Evolutionary conservation across 2,329 filamentous ascomycete genomes (phyloP), one percentile per base, ranked within the genome.

Genomic region (Ophiostoma fasciatum): DNA sequence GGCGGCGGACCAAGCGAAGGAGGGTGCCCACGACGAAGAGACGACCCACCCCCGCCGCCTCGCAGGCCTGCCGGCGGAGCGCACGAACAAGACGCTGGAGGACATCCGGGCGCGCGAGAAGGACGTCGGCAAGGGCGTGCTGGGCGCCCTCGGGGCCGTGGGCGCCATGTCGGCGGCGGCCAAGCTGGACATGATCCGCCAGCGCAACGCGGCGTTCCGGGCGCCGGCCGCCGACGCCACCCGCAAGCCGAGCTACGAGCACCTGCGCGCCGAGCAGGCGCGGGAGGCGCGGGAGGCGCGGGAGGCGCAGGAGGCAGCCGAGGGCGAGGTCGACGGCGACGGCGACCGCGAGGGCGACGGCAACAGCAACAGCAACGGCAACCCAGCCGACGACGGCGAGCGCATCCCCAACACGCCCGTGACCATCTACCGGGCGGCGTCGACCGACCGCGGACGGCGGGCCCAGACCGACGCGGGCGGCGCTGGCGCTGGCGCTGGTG

Each of bases 141-240:
- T n/a, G n/a, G n/a, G n/a, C n/a, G 23, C 23, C 11, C 23, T 12
- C 11, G 45, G 64, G 19, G 64, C 68, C 5, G 63, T 52, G 37
- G 57, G 62, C 35, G 60, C 61, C 2, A 49, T 68, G 13, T 62
- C 68, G n/a, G 58, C 59, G 7, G 58, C 59, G 7, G 61, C 63
- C 36, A 58, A 60, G 22, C 51, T 74, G 3, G 66, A 64, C 23
- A 68, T 71, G 48, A 70, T 71, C 37, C 58, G 62, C 27, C 63
- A 68, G 36, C 57, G 52, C 38, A 69, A 72, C 46, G 59, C 61
- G 4, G 53, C 54, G 29, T 48, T 50, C 12, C 51, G 53, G 42
- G 58, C 60, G 7, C 22, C 26, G n/a, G 18, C 35, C 4, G n/a
- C 18, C 6, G 26, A 63, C 32, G 38, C 46, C 11, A 49, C 47